Evolutionary conservation across 305 asterid genomes (phyloP), one percentile per base, ranked within the genome.

Genomic region (Ajuga reptans): DNA sequence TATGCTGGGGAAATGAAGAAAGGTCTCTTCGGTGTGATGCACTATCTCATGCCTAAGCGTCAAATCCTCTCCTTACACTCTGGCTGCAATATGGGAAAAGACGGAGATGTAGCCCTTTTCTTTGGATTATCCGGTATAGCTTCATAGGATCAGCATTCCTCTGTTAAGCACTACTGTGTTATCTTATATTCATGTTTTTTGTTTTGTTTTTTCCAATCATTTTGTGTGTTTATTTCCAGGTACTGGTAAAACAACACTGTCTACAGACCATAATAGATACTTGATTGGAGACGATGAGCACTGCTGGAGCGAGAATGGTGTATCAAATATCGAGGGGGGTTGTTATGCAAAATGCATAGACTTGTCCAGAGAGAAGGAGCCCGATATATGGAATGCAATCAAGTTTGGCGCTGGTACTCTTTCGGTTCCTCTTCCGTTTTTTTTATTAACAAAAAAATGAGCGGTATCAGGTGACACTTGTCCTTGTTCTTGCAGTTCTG

Each of bases 1-100:
- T 92, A 92, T 75, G 98, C 98, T 24, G 98, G 98, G 75, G 98
- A 89, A 75, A 92, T 92, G 98, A 92, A 92, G 87, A 89, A 92
- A 77, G 98, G 98, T 9, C 85, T 92, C 29, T 92, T 92, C 80
- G 77, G 98, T 18, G 60, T 92, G 0, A 92, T 92, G 98, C 98
- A 90, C 76, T 92, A 90, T 80, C 94, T 92, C 80, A 90, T 92
- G 98, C 98, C 98, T 61, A 90, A 82, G 87, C 95, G 98, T 0
- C 84, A 85, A 29, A 89, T 92, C 73, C 96, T 92, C 58, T 90
- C 97, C 53, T 79, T 92, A 6, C 98, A 92, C 83, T 90, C 96
- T 1, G 98, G 98, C 16, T 88, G 96, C 78, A 92, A 90, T 72
- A 75, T 92, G 92, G 98, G 96, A 15, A 89, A 88, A 80, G 86